Evolutionary conservation across 805 yeast species (phyloP), one percentile per base, ranked within the genome.

Genomic region (Zygoascus flipseniorum): DNA sequence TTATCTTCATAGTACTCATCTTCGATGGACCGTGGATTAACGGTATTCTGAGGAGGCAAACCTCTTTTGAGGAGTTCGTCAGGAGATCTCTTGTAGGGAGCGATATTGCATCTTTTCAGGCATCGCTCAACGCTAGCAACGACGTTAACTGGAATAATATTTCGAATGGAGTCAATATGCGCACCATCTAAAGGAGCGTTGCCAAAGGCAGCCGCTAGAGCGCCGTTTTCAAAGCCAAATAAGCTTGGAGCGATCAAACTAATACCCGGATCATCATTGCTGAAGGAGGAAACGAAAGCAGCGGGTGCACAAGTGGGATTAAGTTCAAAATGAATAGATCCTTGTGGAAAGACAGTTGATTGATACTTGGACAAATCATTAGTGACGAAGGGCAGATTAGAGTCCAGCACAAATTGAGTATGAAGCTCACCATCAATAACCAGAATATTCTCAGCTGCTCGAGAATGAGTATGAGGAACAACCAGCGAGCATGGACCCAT

Each of bases 241-340:
- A 55, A 31, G 11, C 54, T 14, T 10, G 52, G 54, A 10, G 51
- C 56, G 16, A 56, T 54, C 18, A 46, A 31, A 11, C 55, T 41
- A 26, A 54, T 20, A n/a, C 62, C 62, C 10, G 62, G 62, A 45
- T 59, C 62, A 37, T 56, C 61, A 16, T 56, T 50, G 43, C 52
- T 56, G 46, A 56, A 59, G 5, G 60, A 19, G 19, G 51, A 41
- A 16, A 56, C 28, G 42, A 52, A 56, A 5, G 54, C 18, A 14
- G 61, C 58, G 18, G 52, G 46, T 18, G 32, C 47, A 35, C 62
- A 59, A 28, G 58, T 56, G 9, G 62, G 62, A 49, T 59, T 59
- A 51, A 45, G 49, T 47, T 52, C 59, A 51, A 44, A 56, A 37
- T 56, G 62, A 16, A 59, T 19, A 8, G 62, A 52, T 9, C 61